Evolutionary conservation across 108 stramenopile genomes (phyloP), one percentile per base, ranked within the genome.

Genomic region (Epithemia pelagica): DNA sequence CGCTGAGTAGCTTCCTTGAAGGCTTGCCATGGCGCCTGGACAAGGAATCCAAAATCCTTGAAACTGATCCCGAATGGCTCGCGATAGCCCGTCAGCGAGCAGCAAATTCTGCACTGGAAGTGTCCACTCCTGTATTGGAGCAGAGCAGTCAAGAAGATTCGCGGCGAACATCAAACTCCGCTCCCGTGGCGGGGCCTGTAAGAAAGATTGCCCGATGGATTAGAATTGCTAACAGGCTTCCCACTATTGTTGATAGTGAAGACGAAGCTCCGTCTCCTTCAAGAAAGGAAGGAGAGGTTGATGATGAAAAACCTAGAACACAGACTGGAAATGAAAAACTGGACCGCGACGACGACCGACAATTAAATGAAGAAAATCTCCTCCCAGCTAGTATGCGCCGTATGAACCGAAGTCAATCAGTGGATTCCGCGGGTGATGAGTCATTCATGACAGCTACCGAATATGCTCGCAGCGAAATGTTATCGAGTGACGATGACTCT

Each of bases 1-100:
- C 52, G 28, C 57, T 68, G 23, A 59, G 78, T 30, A 74, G 78
- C 21, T 54, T 52, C 51, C 57, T 83, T 7, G 69, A 73, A 18
- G 78, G 82, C 78, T 56, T 83, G 51, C 58, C 30, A n/a, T 24
- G 23, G 19, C 19, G 1, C 0, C 7, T 32, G n/a, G 60, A 66
- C 46, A 26, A 58, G 7, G 56, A 58, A 58, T 58, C 7, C 56
- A 5, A 23, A 58, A 52, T 15, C 52, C 52, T 52, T 20, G 25
- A 27, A 23, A 27, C 7, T 18, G 26, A 58, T 7, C 56, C 25
- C 18, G 56, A 58, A 8, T 58, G 25, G 22, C 56, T 58, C 7
- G 21, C 8, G 56, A 58, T 58, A 7, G 56, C 22, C 25, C 21
- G 8, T 23, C 22, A 21, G 30, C 1, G 28, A 59, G 30, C 30